A percentile compares a stretch with the other conserved stretches of the same genome.
phyloP scores from a whole-genome alignment of 2,329 filamentous ascomycete species.

The Xylariaceae sp. region DNA sequence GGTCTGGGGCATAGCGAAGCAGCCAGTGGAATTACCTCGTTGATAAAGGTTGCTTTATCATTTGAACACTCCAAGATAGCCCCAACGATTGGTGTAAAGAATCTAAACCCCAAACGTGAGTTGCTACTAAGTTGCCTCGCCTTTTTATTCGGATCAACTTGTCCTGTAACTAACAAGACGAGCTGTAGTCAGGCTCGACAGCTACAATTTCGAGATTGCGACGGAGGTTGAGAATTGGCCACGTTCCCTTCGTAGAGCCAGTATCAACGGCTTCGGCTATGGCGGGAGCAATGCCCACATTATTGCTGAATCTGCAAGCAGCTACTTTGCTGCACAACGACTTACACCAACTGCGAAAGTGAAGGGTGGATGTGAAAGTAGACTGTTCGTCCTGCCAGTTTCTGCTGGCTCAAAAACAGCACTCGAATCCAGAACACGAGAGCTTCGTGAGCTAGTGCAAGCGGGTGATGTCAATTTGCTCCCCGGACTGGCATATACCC shows the following conservation, averaged over 20 bases:
- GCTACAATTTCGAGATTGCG: neutral
- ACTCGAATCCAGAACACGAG: neutral
- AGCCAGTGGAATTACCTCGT: slow-evolving; percentile 16
- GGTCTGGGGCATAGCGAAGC: slow-evolving; percentile 19
- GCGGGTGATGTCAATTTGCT: neutral
- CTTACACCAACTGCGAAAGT: too few species aligned
- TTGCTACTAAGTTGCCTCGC: neutral
- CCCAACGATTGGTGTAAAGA: slow-evolving; percentile 10
- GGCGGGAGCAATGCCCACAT: neutral
- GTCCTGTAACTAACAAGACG: neutral
- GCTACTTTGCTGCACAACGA: neutral
- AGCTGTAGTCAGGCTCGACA: neutral
- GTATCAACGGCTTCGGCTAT: slow-evolving; percentile 1
- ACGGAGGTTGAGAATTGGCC: neutral
- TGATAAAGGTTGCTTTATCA: slow-evolving; percentile 16
- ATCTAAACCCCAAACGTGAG: slow-evolving; percentile 18
- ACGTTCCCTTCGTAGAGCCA: neutral
- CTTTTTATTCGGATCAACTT: neutral
- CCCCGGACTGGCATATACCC: neutral
- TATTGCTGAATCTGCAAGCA: neutral
- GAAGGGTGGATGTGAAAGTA: neutral
- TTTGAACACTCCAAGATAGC: slow-evolving; percentile 15
- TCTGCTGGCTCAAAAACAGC: neutral
- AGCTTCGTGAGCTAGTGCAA: neutral
- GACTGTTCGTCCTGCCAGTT: neutral